Conservation (phyloP, 148 eudicot genomes). For the Pharnaceum exiguum region DNA sequence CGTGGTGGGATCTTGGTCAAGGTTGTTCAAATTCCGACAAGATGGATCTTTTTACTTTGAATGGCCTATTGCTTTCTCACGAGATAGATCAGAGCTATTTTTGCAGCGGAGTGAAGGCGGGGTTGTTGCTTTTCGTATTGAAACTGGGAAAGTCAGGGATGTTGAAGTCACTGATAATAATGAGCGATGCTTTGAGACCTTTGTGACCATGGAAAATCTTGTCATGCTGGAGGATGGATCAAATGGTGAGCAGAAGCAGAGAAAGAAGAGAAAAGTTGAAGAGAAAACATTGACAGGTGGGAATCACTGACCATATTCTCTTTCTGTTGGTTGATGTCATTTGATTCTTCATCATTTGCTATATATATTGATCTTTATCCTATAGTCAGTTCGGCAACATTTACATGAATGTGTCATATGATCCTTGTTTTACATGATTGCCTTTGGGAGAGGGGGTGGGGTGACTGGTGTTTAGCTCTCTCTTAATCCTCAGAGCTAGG, state of each 20-base stretch:
- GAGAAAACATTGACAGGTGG: slow-evolving; percentile 1
- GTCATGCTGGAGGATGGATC: slow-evolving; percentile 18
- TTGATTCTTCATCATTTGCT: too few species aligned
- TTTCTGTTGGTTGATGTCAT: too few species aligned
- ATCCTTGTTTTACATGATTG: too few species aligned
- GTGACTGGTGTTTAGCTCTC: too few species aligned
- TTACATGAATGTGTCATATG: too few species aligned
- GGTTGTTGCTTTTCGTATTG: slow-evolving; percentile 20
- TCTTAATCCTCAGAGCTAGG: too few species aligned
- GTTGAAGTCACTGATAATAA: slow-evolving; percentile 11
- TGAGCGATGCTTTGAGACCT: slow-evolving; percentile 24
- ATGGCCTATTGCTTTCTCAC: slow-evolving; percentile 27
- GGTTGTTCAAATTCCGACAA: slow-evolving; percentile 15
- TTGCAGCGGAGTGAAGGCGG: slow-evolving; percentile 21
- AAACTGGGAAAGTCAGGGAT: slow-evolving; percentile 12
- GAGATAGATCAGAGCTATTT: slow-evolving; percentile 11
- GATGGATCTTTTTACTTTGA: slow-evolving; percentile 10
- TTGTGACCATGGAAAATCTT: slow-evolving; percentile 26
- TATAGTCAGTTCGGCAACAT: too few species aligned
- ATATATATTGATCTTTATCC: too few species aligned
- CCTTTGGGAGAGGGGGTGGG: too few species aligned
- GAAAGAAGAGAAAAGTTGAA: slow-evolving; percentile 15
- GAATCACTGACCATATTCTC: too few species aligned
- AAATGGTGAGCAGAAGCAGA: slow-evolving; percentile 10
- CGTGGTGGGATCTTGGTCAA: slow-evolving; percentile 24